These are phyloP conservation scores for Vitellaria paradoxa DNA, from an alignment of 179 eudicot genomes.

Conservation along the genomic window DNA sequence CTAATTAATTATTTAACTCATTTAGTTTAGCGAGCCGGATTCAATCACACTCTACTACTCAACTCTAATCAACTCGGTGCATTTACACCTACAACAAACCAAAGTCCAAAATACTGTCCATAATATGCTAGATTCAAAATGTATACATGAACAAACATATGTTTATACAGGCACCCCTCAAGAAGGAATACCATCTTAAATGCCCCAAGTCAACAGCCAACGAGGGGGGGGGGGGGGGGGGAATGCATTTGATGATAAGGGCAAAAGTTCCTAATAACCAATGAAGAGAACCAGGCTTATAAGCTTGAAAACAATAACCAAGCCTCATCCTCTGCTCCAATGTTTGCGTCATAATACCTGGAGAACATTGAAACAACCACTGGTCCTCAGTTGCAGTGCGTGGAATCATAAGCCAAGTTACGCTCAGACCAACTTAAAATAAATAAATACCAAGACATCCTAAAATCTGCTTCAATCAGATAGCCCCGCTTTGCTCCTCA, in stretches of 20 bases:
- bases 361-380: conserved; percentile 8
- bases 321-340: conserved; percentile 2
- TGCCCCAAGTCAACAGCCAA: not conserved
- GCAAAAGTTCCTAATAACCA: conserved; percentile 14
- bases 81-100: too few relatives aligned
- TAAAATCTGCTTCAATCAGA: conserved; percentile 23
- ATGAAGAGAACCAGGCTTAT: not conserved
- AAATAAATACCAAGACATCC: too few relatives aligned
- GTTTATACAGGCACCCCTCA: not conserved
- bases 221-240: not conserved
- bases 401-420: too few relatives aligned
- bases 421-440: too few relatives aligned
- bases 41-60: too few relatives aligned
- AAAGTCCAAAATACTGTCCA: too few relatives aligned
- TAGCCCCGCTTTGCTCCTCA: conserved; percentile 69
- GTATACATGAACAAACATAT: too few relatives aligned
- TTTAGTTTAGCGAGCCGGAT: too few relatives aligned
- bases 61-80: too few relatives aligned
- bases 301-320: conserved; percentile 4
- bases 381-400: not conserved
- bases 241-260: not conserved
- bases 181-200: not conserved
- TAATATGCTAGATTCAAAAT: too few relatives aligned
- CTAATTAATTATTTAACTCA: too few relatives aligned
- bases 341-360: conserved; percentile 14